Conservation (phyloP, 1,284 basidiomycete genomes). For the Pyrrhoderma noxium region DNA sequence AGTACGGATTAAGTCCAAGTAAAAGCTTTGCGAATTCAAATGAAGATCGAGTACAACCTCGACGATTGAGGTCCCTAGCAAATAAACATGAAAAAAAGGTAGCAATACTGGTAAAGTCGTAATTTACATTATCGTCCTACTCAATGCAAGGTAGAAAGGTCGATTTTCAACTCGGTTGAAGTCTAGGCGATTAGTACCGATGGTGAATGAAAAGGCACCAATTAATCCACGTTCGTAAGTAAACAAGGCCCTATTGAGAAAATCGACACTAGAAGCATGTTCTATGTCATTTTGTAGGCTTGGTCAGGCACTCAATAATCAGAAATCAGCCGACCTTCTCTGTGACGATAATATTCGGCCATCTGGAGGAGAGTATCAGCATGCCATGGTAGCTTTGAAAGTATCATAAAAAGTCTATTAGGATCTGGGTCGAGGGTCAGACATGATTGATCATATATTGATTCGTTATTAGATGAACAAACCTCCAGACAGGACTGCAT, state of each 20-base stretch:
- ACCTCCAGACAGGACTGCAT: constrained; percentile 76
- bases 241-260: constrained; percentile 80
- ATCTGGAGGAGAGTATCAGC: constrained; percentile 87
- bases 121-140: constrained; percentile 68
- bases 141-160: constrained; percentile 77
- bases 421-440: constrained; percentile 49
- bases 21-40: constrained; percentile 85
- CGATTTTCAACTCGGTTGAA: constrained; percentile 82
- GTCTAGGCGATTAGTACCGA: constrained; percentile 74
- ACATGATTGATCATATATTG: not conserved
- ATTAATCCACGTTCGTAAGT: constrained; percentile 84
- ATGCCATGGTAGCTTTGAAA: constrained; percentile 69
- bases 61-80: constrained; percentile 70
- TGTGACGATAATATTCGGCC: constrained; percentile 75
- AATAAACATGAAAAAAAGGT: not conserved
- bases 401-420: constrained; percentile 53
- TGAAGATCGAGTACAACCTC: constrained; percentile 81
- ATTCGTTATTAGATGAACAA: constrained; percentile 23
- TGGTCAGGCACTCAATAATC: not conserved
- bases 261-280: constrained; percentile 77
- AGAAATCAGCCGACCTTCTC: constrained; percentile 52
- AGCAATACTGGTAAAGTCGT: not conserved
- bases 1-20: constrained; percentile 73
- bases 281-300: constrained; percentile 40
- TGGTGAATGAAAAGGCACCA: constrained; percentile 76